Base-by-base conservation (phyloP, 1,284 basidiomycete genomes). In the Ceratobasidium sp. region DNA sequence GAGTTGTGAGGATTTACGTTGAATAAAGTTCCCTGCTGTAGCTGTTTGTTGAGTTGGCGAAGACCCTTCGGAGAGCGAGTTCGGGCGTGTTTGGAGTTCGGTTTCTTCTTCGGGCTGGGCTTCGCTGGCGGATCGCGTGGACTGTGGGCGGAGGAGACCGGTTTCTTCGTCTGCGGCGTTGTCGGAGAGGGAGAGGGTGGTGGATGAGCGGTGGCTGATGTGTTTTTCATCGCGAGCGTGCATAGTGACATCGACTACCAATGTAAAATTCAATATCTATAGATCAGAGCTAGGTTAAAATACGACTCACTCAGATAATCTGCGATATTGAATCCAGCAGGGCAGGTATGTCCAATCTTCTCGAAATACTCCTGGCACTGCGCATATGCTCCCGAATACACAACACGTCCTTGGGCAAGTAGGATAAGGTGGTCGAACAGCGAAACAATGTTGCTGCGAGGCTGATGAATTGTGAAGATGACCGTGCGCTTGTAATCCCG, bases 391-490 rank as follows among this genome's bases (percentile, higher is more conserved):
- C 96, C 93, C 1, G 92, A 91, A 83, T 95, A 95, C 18, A 98
- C 88, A 14, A 92, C 82, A 78, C 90, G 91, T 2, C 96, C 96
- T 71, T 88, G 87, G 0, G 93, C 94, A 13, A 99, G 86, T 3
- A 99, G 83, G 1, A 98, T 81, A 35, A 98, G 85, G 76, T 96
- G 92, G 80, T 99, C 97, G 78, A 99, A 98, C 16, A 99, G 83
- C 0, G 94, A 89, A 11, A 98, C 96, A 76, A 99, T 98, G 82
- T 98, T 98, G 80, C 93, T 95, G 72, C 96, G 90, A n/a, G 97
- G 97, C 81, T 98, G 97, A 80, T 99, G 97, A 75, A 99, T 98
- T 0, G 97, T 98, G 82, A 98, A 98, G 75, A 98, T 86, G 67
- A 98, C 94, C 0, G 96, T 98, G n/a, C 96, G 90, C 77, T 96